These are phyloP conservation scores for Micractinium conductrix DNA, from an alignment of 139 green algal genomes.

Conservation along the genomic window DNA sequence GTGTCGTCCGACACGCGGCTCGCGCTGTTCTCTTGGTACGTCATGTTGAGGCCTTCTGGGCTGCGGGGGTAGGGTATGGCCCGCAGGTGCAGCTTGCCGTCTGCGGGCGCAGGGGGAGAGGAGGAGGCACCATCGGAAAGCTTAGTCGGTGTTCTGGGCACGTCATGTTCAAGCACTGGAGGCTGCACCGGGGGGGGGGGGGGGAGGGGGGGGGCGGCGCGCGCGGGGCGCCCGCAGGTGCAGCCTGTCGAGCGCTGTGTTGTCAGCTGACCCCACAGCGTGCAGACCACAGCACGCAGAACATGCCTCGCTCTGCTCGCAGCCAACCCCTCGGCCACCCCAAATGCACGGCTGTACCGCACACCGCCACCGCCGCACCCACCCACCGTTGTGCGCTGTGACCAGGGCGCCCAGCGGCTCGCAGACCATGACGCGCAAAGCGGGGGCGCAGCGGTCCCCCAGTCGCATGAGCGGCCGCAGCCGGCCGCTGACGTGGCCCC, in stretches of 20 bases:
- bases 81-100: conserved; percentile 49
- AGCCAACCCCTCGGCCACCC: too few relatives aligned
- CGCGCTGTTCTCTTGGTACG: too few relatives aligned
- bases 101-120: not conserved
- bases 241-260: too few relatives aligned
- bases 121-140: too few relatives aligned
- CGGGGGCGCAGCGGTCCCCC: conserved; percentile 22
- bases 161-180: too few relatives aligned
- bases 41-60: not conserved
- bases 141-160: too few relatives aligned
- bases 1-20: not conserved
- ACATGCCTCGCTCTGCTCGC: too few relatives aligned
- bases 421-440: conserved; percentile 45
- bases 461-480: conserved; percentile 49
- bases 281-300: too few relatives aligned
- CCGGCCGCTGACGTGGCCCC: conserved; percentile 14
- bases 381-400: conserved; percentile 46
- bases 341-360: too few relatives aligned
- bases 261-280: too few relatives aligned
- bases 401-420: conserved; percentile 47
- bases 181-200: not conserved
- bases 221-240: not conserved
- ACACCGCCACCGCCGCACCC: too few relatives aligned
- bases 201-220: not conserved
- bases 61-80: conserved; percentile 25